phyloP scores from a whole-genome alignment of 805 yeast species.

The Saccharomycopsis olivae region DNA sequence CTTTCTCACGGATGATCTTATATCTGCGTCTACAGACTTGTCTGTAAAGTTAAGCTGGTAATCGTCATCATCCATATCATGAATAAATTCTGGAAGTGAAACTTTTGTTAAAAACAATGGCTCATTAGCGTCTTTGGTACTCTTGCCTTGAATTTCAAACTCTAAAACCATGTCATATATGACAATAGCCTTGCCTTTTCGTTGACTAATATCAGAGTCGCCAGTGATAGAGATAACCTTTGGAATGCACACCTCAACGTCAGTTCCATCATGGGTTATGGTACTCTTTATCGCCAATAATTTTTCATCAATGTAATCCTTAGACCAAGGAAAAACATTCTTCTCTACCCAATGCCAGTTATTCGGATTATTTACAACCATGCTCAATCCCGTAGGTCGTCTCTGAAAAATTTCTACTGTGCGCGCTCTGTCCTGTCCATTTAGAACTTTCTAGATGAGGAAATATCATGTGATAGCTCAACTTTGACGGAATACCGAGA shows the following conservation, averaged over 20 bases:
- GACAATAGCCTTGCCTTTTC: constrained; percentile 73
- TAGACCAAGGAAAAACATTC: constrained; percentile 57
- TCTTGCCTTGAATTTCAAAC: constrained; percentile 33
- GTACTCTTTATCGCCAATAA: background rate
- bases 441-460: too few species aligned
- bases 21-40: constrained; percentile 29
- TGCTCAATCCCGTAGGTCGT: too few species aligned
- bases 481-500: too few species aligned
- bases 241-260: constrained; percentile 9
- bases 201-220: constrained; percentile 75
- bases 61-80: constrained; percentile 50
- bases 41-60: constrained; percentile 47
- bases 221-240: constrained; percentile 41
- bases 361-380: constrained; percentile 65
- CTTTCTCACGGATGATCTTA: constrained; percentile 30
- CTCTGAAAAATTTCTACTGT: too few species aligned
- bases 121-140: constrained; percentile 14
- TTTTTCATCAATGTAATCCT: constrained; percentile 34
- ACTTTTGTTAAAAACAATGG: constrained; percentile 29
- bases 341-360: constrained; percentile 74
- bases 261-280: background rate
- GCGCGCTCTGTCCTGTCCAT: too few species aligned
- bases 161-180: constrained; percentile 55
- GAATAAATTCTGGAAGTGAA: constrained; percentile 57
- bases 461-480: too few species aligned